phyloP scores from a whole-genome alignment of 208 protist species.

The Trypanosomatidae sp. region DNA sequence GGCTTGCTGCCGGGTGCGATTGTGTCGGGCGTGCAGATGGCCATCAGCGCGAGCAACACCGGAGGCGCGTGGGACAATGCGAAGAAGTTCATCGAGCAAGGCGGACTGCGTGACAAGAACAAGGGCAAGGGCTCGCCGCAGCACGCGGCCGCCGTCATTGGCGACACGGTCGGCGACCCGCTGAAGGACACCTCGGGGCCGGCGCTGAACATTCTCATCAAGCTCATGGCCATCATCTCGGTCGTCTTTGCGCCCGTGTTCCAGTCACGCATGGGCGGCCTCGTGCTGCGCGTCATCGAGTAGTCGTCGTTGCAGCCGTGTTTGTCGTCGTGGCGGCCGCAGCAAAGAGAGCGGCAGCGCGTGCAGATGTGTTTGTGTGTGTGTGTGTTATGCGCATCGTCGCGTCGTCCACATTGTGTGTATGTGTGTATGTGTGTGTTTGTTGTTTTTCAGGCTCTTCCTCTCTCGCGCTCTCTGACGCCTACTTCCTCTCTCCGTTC shows the following conservation, averaged over 20 bases:
- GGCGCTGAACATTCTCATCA: constrained; percentile 93
- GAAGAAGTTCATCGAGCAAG: constrained; percentile 95
- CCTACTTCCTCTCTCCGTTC: too few species aligned
- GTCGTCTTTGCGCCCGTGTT: constrained; percentile 88
- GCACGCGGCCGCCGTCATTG: constrained; percentile 93
- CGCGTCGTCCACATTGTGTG: too few species aligned
- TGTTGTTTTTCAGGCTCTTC: too few species aligned
- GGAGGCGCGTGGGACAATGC: constrained; percentile 97
- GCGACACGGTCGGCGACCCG: constrained; percentile 96
- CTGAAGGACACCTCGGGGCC: constrained; percentile 96
- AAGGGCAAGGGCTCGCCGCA: constrained; percentile 85
- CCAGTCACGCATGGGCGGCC: constrained; percentile 62
- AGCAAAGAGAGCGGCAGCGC: too few species aligned
- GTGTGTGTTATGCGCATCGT: too few species aligned
- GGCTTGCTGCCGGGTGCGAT: constrained; percentile 85
- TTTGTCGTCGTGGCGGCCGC: too few species aligned
- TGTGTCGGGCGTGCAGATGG: constrained; percentile 89
- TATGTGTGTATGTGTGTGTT: too few species aligned
- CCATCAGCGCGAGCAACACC: constrained; percentile 90
- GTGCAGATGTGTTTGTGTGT: too few species aligned
- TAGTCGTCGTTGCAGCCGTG: too few species aligned
- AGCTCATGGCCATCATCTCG: constrained; percentile 92
- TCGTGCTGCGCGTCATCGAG: constrained; percentile 40
- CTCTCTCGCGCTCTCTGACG: too few species aligned
- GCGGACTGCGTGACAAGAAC: constrained; percentile 72